Evolutionary conservation across 306 rosid species (phyloP).

Genomic region (Hippophae rhamnoides): DNA sequence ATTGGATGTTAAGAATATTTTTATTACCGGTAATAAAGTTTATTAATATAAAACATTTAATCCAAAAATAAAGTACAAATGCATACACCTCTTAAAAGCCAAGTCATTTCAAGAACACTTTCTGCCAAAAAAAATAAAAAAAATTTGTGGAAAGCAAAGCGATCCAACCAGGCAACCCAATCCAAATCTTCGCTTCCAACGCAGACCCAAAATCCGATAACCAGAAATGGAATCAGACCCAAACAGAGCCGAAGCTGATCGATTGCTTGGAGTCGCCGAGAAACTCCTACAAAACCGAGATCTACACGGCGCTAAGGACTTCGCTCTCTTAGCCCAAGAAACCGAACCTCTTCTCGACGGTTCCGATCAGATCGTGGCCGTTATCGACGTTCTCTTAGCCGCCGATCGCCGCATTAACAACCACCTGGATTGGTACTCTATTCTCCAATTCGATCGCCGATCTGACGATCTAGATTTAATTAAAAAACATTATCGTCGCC

Average conservation of each 20-base stretch:
- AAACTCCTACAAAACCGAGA: conserved; percentile 65
- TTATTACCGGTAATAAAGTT: no score
- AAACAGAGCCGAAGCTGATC: conserved; percentile 61
- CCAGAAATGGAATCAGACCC: conserved; percentile 18
- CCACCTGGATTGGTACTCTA: conserved; percentile 68
- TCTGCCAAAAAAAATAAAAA: no score
- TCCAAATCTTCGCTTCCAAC: background rate
- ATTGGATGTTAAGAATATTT: no score
- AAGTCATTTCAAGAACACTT: no score
- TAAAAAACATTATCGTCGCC: conserved; percentile 56
- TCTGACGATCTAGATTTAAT: conserved; percentile 49
- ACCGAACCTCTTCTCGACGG: conserved; percentile 78
- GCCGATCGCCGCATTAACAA: conserved; percentile 47
- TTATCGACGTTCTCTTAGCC: conserved; percentile 62
- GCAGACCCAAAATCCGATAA: background rate
- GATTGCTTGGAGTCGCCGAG: conserved; percentile 69
- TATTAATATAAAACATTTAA: no score
- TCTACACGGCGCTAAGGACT: conserved; percentile 57
- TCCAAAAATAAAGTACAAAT: no score
- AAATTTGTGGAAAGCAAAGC: no score
- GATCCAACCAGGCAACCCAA: no score
- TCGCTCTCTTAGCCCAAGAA: conserved; percentile 80
- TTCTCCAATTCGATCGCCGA: conserved; percentile 57
- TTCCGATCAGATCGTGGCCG: conserved; percentile 85
- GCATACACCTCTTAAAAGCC: no score